Conservation (phyloP, 192 early-diverging fungal species). For the Funneliformis geosporum region DNA sequence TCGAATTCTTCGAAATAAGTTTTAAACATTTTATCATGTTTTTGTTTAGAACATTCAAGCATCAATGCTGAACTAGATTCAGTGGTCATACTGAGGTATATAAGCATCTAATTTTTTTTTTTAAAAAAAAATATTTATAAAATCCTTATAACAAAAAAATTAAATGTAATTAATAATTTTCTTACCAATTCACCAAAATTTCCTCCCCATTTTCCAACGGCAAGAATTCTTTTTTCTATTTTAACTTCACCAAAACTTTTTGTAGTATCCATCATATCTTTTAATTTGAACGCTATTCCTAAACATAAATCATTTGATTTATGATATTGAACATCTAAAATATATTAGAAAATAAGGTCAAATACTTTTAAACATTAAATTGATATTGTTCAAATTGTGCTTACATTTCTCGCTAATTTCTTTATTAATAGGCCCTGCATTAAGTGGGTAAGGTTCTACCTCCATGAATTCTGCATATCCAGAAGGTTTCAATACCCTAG, state of each 20-base stretch:
- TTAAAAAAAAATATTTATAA: not conserved
- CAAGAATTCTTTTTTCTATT: not conserved
- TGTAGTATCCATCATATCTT: not conserved
- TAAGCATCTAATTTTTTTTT: not conserved
- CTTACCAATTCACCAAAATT: not conserved
- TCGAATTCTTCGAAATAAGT: not conserved
- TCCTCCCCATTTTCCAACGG: not conserved
- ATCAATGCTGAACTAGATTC: not conserved
- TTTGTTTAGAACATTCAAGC: not conserved
- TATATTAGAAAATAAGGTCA: not conserved
- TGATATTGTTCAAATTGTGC: no score
- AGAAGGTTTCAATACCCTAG: not conserved
- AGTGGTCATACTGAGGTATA: not conserved
- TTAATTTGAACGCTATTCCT: not conserved
- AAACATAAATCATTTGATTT: not conserved
- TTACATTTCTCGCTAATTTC: not conserved
- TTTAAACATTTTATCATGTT: not conserved
- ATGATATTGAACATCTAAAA: not conserved
- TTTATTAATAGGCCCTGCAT: not conserved
- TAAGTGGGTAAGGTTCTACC: not conserved
- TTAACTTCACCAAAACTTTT: not conserved
- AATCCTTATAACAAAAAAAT: no score
- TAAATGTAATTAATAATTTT: not conserved
- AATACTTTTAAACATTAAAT: not conserved
- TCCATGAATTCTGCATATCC: not conserved